Percentiles rank a stretch among this genome's conserved stretches.
Evolutionary conservation across 345 rosid species (phyloP).

Genomic region (Rhodamnia rubescens): DNA sequence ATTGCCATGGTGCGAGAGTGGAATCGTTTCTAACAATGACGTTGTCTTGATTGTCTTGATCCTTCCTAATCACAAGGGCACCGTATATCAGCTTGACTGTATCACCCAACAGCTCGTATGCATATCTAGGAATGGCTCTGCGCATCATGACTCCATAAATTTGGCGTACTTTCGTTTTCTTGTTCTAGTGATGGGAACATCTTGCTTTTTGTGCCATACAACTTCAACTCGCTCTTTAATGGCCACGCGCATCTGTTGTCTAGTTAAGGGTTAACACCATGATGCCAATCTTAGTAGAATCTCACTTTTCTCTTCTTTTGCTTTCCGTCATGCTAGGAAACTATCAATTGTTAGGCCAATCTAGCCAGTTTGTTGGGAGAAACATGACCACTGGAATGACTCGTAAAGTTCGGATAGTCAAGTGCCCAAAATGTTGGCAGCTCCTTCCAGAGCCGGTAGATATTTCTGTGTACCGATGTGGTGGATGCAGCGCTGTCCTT

Average conservation of each 20-base stretch:
- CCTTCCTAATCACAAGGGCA: neutral
- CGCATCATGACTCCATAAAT: neutral
- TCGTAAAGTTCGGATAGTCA: slow-evolving; percentile 1
- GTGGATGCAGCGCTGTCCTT: slow-evolving; percentile 9
- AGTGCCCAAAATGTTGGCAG: slow-evolving; percentile 7
- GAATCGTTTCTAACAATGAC: neutral
- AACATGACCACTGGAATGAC: slow-evolving; percentile 1
- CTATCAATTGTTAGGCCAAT: neutral
- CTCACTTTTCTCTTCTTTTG: neutral
- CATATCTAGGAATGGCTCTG: neutral
- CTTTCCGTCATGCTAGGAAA: neutral
- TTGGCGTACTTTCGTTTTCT: neutral
- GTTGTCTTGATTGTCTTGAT: neutral
- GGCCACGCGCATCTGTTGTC: neutral
- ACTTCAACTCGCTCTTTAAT: neutral
- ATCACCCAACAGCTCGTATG: neutral
- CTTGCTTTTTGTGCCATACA: neutral
- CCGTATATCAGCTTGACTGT: neutral
- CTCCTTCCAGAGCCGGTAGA: slow-evolving; percentile 4
- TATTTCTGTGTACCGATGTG: slow-evolving; percentile 5
- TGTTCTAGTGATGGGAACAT: neutral
- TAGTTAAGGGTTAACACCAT: neutral
- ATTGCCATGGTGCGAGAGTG: neutral
- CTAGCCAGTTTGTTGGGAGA: neutral
- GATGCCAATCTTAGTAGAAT: neutral